phyloP scores from a whole-genome alignment of 768 basidiomycete species.

The Trametes maxima region DNA sequence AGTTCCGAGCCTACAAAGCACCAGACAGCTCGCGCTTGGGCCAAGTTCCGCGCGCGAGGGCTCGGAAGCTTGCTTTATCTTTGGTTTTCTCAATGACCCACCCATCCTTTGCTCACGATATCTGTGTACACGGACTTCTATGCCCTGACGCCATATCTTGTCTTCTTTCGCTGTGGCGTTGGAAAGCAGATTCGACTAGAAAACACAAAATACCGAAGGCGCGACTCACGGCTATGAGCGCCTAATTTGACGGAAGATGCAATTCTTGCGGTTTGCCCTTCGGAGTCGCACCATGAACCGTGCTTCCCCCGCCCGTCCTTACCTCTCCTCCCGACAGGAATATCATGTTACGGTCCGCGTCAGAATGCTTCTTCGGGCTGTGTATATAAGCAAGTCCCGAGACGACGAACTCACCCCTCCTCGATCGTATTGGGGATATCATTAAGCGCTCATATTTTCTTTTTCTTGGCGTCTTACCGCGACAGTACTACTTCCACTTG shows the following conservation, averaged over 20 bases:
- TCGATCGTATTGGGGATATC: too few species aligned
- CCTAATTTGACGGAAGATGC: not conserved
- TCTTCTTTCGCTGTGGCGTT: not conserved
- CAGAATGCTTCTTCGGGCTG: too few species aligned
- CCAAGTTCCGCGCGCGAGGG: constrained; percentile 22
- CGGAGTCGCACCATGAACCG: too few species aligned
- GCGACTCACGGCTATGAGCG: not conserved
- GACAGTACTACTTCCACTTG: too few species aligned
- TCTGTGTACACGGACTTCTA: not conserved
- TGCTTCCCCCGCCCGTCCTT: too few species aligned
- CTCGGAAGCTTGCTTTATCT: constrained; percentile 14
- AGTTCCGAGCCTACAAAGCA: constrained; percentile 26
- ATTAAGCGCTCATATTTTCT: too few species aligned
- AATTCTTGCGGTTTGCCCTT: not conserved
- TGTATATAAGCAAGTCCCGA: too few species aligned
- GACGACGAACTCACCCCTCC: too few species aligned
- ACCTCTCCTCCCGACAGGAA: too few species aligned
- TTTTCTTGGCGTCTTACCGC: too few species aligned
- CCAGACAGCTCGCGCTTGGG: constrained; percentile 24
- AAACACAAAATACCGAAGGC: not conserved
- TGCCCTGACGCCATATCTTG: too few species aligned
- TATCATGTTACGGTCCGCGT: too few species aligned
- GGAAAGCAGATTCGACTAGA: not conserved
- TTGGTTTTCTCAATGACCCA: not conserved
- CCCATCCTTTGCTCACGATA: not conserved